Percentiles rank a stretch among this genome's conserved stretches.
Evolutionary conservation across 2,329 filamentous ascomycete genomes (phyloP).

Genomic region (Aureobasidium mangrovei): DNA sequence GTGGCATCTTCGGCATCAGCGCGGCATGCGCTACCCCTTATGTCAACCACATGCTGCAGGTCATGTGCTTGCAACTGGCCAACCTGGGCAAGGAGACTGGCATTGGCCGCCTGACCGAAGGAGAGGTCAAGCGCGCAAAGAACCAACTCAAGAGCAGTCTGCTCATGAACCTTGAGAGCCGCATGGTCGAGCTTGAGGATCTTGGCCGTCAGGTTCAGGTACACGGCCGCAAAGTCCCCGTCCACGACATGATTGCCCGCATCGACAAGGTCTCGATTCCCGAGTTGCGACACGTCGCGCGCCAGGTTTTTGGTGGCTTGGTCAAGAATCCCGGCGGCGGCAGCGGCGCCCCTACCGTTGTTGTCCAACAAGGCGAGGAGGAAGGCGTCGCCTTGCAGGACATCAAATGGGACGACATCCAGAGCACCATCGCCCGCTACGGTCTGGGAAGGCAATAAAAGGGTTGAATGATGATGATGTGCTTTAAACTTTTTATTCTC

Average conservation of each 20-base stretch:
- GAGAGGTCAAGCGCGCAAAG: constrained; percentile 86
- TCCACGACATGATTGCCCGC: constrained; percentile 81
- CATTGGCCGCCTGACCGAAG: constrained; percentile 59
- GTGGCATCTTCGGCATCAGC: constrained; percentile 88
- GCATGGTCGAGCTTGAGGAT: constrained; percentile 97
- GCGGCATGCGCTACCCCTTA: constrained; percentile 73
- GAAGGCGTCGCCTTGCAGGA: constrained; percentile 58
- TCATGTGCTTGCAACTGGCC: constrained; percentile 86
- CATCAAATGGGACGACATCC: constrained; percentile 80
- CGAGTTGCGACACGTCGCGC: constrained; percentile 76
- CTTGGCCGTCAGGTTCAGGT: constrained; percentile 91
- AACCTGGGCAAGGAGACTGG: constrained; percentile 68
- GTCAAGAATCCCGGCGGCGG: constrained; percentile 68
- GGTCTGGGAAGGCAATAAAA: constrained; percentile 55
- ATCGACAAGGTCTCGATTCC: constrained; percentile 74
- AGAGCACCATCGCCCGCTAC: constrained; percentile 77
- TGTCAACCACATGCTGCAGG: constrained; percentile 78
- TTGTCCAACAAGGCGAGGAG: constrained; percentile 81
- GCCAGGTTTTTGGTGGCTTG: constrained; percentile 65
- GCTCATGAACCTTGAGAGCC: constrained; percentile 93
- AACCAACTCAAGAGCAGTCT: constrained; percentile 87
- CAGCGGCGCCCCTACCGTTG: constrained; percentile 84
- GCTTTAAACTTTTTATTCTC: background rate
- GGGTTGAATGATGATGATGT: background rate
- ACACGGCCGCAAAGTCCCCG: constrained; percentile 86